phyloP scores from a whole-genome alignment of 495 filamentous ascomycete genomes.

The Annulohypoxylon moriforme region DNA sequence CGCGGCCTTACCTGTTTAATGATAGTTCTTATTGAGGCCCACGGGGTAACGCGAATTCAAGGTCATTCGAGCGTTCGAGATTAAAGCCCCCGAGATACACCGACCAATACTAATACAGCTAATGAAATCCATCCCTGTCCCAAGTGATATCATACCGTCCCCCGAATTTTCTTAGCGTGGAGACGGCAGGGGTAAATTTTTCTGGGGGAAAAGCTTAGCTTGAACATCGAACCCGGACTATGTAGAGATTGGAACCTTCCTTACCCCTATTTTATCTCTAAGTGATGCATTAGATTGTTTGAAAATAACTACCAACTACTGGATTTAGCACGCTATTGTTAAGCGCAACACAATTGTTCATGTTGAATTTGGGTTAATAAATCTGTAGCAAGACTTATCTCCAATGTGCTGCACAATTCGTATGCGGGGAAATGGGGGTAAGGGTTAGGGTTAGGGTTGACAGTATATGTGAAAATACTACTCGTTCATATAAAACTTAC shows the following conservation, averaged over 20 bases:
- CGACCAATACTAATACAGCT: not conserved
- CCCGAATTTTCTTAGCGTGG: slow-evolving; percentile 10
- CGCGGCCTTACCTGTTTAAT: not conserved
- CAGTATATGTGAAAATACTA: too few species aligned
- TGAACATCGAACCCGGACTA: not conserved
- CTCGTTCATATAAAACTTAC: too few species aligned
- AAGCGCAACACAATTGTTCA: too few species aligned
- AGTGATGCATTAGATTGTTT: not conserved
- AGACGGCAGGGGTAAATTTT: slow-evolving; percentile 11
- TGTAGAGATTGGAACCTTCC: too few species aligned
- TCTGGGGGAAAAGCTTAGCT: slow-evolving; percentile 24
- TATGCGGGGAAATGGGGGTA: not conserved
- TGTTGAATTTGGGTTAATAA: too few species aligned
- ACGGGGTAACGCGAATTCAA: not conserved
- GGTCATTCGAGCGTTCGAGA: not conserved
- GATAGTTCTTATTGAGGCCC: not conserved
- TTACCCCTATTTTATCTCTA: not conserved
- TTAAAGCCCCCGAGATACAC: slow-evolving; percentile 1
- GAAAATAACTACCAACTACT: too few species aligned
- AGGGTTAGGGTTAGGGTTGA: not conserved
- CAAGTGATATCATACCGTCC: slow-evolving; percentile 18
- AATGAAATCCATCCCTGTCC: not conserved
- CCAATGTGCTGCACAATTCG: not conserved
- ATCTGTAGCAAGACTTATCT: not conserved
- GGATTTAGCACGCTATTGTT: too few species aligned